Base-by-base conservation (phyloP, 192 early-diverging fungal species). In the Radiomyces spectabilis region DNA sequence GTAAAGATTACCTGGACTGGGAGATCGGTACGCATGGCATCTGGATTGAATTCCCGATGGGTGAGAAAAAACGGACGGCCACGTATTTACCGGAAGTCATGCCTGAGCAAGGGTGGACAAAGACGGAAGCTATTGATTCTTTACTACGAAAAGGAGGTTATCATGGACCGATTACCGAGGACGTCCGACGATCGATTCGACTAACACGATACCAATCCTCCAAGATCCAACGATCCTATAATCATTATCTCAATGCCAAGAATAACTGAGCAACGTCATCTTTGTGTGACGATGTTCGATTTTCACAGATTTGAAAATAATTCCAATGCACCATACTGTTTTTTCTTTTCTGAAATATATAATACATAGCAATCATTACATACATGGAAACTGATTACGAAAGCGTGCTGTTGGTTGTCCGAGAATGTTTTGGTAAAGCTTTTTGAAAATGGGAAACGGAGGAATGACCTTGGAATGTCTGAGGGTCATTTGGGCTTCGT, bases 21-120 rank as follows among this genome's bases (percentile, higher is more conserved):
- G 83, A 86, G 50, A 54, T 94, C 45, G 95, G 95, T 16, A 73
- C 53, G 10, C 95, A 98, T 72, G 95, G 95, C 4, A 87, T 98
- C 37, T 89, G 92, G 87, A 94, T 98, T 29, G 88, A 92, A 62
- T 95, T 95, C 53, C 51, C 46, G 4, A 21, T 48, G 8, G 46
- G 13, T 8, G 33, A 35, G 5, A 53, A 63, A 2, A 80, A 73
- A 22, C 59, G 44, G 38, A 86, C 89, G 1, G 85, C 93, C 4
- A 98, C 95, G 5, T 98, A 88, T 71, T 71, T 98, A 41, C 95
- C 95, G 8, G 89, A 95, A 57, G 87, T 98, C 34, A 84, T 86
- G 5, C 47, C 54, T 26, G 92, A 96, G 63, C 93, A 96, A 68
- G 85, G 80, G 7, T 98, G 95, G 95, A 84, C 79, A 0, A 89